Evolutionary conservation across 176 grass and related monocot genomes (phyloP).

Genomic region (Aegilops sharonensis): DNA sequence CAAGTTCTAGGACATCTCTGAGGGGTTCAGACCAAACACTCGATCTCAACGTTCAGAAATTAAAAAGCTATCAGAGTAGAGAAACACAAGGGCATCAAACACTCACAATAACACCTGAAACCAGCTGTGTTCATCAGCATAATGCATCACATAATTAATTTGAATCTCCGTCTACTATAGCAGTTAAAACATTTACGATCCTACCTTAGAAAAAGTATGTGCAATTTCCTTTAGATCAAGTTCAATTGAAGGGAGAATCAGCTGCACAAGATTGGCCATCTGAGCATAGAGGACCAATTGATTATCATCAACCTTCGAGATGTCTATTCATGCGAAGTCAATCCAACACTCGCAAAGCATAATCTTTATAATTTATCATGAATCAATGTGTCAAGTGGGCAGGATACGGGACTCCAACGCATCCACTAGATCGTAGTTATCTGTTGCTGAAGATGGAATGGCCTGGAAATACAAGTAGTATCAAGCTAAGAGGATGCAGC

Average conservation of each 20-base stretch:
- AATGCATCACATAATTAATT: not conserved
- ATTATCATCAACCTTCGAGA: conserved; percentile 63
- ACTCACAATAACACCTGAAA: conserved; percentile 12
- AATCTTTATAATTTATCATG: not conserved
- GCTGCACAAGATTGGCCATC: conserved; percentile 84
- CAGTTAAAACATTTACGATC: not conserved
- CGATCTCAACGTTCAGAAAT: too few relatives aligned
- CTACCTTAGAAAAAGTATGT: conserved; percentile 85
- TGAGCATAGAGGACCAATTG: conserved; percentile 89
- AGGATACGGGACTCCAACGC: conserved; percentile 92
- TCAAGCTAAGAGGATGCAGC: conserved; percentile 12
- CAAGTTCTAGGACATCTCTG: conserved; percentile 23
- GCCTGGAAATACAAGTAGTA: conserved; percentile 45
- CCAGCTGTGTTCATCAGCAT: not conserved
- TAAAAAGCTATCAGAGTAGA: too few relatives aligned
- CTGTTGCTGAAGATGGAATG: conserved; percentile 60
- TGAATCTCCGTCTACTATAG: not conserved
- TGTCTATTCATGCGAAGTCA: conserved; percentile 54
- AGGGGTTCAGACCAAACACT: not conserved
- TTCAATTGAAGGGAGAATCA: conserved; percentile 66
- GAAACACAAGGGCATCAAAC: not conserved
- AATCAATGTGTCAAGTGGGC: conserved; percentile 15
- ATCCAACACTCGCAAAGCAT: conserved; percentile 23
- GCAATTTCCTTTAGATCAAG: conserved; percentile 79
- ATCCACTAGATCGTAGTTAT: conserved; percentile 71